Evolutionary conservation across 2,329 filamentous ascomycete genomes (phyloP), one percentile per base, ranked within the genome.

Genomic region (Exophiala sp.): DNA sequence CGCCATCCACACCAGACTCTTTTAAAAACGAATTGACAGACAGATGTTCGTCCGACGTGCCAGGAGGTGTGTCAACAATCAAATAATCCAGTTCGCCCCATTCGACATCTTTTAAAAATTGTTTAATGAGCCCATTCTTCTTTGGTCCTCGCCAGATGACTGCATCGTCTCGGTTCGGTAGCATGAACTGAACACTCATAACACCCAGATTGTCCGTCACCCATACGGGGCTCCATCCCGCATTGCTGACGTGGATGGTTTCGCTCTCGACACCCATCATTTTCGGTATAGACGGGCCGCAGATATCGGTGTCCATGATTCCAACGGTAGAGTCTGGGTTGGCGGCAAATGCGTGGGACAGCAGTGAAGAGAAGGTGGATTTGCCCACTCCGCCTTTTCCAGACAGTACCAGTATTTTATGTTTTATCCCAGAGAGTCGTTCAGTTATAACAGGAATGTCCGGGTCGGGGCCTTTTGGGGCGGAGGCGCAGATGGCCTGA

Each of bases 101-200:
- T 65, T 94, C 88, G 5, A 98, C 93, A 64, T 98, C 94, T 73
- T 95, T 96, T 44, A 98, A 71, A 62, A 98, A 98, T 67, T 94
- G 87, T 73, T 98, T 98, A 65, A 98, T 97, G 50, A 98, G 72
- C 0, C 93, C 93, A 63, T 97, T 98, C 78, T 98, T 98, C 79
- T 98, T 98, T 2, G 93, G 86, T 0, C 93, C 93, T 43, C 93
- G 80, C 93, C 93, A 98, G 59, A 98, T 98, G 34, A 98, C 84
- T 2, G 93, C 93, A 64, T 95, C 90, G 67, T 98, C 91, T 40
- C 87, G 79, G 63, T 88, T 88, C 0, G 93, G 93, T 39, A 98
- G 75, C 88, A 98, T 95, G 66, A 98, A 98, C 68, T 98, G 93
- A 58, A 98, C 88, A 63, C 86, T 93, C 91, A 98, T 97, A 43